phyloP scores from a whole-genome alignment of 306 rosid species.

The Trifolium repens region DNA sequence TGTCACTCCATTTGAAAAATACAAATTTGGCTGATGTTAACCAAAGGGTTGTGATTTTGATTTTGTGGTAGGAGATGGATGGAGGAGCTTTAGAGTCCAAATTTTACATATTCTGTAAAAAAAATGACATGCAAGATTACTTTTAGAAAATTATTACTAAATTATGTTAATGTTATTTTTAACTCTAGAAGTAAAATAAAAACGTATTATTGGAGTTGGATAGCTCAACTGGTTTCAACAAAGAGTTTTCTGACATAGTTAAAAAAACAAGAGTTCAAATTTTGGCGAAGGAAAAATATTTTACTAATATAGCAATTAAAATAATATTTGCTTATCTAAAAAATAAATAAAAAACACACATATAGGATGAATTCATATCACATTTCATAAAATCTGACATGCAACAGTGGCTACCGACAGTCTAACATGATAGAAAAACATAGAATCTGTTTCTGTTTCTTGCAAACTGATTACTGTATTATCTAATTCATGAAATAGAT shows the following conservation, averaged over 20 bases:
- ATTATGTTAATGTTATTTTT: not conserved
- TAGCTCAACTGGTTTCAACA: too few relatives aligned
- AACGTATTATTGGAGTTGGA: too few relatives aligned
- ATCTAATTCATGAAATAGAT: constrained; percentile 1
- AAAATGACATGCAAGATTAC: constrained; percentile 31
- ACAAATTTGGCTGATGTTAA: not conserved
- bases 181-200: constrained; percentile 23
- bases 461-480: constrained; percentile 9
- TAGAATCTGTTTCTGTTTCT: constrained; percentile 17
- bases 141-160: constrained; percentile 2
- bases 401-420: constrained; percentile 22
- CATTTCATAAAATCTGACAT: constrained; percentile 30
- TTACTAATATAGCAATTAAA: too few relatives aligned
- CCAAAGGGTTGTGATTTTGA: not conserved
- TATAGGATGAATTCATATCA: constrained; percentile 25
- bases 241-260: too few relatives aligned
- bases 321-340: too few relatives aligned
- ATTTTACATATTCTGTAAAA: not conserved
- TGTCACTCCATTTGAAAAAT: not conserved
- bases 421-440: constrained; percentile 29
- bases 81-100: not conserved
- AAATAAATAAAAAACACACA: not conserved
- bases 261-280: too few relatives aligned
- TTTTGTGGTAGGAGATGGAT: not conserved
- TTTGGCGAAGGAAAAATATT: too few relatives aligned